A percentile compares a stretch with the other conserved stretches of the same genome.
Evolutionary conservation across 164 flowering plant genomes (phyloP).

Genomic region (Paratinospora sagittata): DNA sequence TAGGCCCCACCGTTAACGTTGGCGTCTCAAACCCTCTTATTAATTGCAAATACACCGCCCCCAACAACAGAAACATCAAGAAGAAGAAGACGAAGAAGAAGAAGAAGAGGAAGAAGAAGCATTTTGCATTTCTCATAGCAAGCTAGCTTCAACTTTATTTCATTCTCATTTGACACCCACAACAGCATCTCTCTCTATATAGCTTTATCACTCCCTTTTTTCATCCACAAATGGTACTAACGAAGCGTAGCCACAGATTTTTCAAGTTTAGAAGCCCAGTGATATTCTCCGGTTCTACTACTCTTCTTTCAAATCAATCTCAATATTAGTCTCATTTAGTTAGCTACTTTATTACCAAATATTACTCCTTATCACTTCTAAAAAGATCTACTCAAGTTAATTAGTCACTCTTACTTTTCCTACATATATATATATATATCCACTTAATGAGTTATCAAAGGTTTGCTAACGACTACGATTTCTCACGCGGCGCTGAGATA

Average conservation of each 20-base stretch:
- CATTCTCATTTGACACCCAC: no score
- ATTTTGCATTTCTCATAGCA: not conserved
- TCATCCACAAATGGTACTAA: conserved; percentile 41
- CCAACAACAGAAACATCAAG: not conserved
- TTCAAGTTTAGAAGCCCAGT: conserved; percentile 56
- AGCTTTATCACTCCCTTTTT: conserved; percentile 8
- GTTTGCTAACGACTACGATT: conserved; percentile 40
- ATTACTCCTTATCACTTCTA: not conserved
- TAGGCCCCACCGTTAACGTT: not conserved
- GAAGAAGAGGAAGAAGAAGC: no score
- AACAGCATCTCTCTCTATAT: no score
- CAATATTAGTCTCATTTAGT: not conserved
- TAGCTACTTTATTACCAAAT: not conserved
- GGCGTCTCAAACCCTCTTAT: not conserved
- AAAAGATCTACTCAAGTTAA: not conserved
- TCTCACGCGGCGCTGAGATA: conserved; percentile 34
- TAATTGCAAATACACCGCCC: not conserved
- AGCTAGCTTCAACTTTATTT: no score
- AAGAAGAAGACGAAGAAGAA: not conserved
- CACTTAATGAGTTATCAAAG: conserved; percentile 21
- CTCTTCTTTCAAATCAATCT: not conserved
- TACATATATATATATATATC: no score
- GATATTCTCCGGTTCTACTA: not conserved
- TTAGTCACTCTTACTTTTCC: not conserved
- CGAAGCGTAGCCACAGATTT: conserved; percentile 54